Percentiles rank a stretch among this genome's conserved stretches.
Conservation (phyloP, 177 flowering plant species). For the Telopea speciosissima region DNA sequence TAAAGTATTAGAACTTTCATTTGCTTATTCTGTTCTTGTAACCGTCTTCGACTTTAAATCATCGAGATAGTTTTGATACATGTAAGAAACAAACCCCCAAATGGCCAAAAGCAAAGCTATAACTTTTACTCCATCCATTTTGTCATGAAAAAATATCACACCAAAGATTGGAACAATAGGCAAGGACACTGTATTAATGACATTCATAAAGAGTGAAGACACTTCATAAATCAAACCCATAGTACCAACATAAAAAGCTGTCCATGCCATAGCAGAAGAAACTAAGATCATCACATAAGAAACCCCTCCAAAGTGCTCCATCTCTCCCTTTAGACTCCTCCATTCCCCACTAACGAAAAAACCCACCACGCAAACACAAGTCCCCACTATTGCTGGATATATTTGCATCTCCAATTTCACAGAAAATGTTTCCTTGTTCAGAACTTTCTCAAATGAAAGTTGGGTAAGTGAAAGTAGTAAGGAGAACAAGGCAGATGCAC, state of each 20-base stretch:
- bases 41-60: neutral
- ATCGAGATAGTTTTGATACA: neutral
- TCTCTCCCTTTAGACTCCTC: too few relatives aligned
- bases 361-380: neutral
- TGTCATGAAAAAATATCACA: neutral
- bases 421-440: too few relatives aligned
- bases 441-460: conserved; percentile 4
- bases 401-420: conserved; percentile 8
- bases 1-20: too few relatives aligned
- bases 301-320: too few relatives aligned
- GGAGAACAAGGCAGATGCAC: too few relatives aligned
- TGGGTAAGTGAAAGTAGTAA: too few relatives aligned
- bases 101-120: neutral
- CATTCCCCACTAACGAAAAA: too few relatives aligned
- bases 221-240: neutral
- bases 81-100: neutral
- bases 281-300: too few relatives aligned
- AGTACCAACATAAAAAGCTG: neutral
- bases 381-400: neutral
- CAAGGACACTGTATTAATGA: neutral
- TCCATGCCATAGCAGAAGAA: neutral
- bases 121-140: neutral
- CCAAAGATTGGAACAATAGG: neutral
- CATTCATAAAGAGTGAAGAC: neutral
- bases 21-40: too few relatives aligned